Evolutionary conservation across 257 asterid species (phyloP).

Genomic region (Pogostemon cablin): DNA sequence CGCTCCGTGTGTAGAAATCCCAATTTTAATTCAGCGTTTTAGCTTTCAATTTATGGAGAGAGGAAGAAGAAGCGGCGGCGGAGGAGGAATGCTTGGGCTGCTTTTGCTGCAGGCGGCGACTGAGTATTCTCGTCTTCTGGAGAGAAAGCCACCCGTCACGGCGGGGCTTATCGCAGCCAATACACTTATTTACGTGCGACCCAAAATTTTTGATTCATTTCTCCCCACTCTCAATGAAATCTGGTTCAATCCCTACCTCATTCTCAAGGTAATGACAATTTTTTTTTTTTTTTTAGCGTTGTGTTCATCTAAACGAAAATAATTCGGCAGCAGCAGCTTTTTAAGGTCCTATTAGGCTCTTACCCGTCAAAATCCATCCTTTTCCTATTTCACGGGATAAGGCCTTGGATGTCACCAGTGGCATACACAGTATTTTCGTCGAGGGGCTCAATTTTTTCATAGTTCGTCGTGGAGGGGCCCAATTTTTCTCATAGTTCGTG

Average conservation of each 20-base stretch:
- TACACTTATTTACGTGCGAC: slow-evolving; percentile 71
- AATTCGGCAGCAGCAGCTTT: no score
- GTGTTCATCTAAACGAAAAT: no score
- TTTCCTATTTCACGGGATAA: background rate
- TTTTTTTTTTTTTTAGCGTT: background rate
- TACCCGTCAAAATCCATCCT: background rate
- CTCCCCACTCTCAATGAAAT: slow-evolving; percentile 74
- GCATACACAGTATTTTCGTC: no score
- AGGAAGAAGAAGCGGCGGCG: slow-evolving; percentile 54
- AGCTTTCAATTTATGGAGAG: slow-evolving; percentile 39
- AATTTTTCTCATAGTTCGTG: no score
- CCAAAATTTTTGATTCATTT: slow-evolving; percentile 47
- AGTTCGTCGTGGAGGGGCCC: no score
- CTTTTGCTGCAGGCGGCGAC: slow-evolving; percentile 66
- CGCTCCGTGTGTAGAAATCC: background rate
- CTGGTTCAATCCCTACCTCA: slow-evolving; percentile 85
- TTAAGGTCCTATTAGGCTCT: background rate
- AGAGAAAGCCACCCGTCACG: slow-evolving; percentile 85
- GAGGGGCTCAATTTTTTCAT: no score
- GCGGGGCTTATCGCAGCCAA: slow-evolving; percentile 81
- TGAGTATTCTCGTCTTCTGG: slow-evolving; percentile 66
- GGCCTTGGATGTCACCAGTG: background rate
- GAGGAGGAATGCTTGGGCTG: slow-evolving; percentile 74
- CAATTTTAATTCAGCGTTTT: background rate
- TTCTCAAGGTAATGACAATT: slow-evolving; percentile 61